Evolutionary conservation across 352 stramenopile species (phyloP), one percentile per base, ranked within the genome.

Genomic region (Globisporangium perplexum): DNA sequence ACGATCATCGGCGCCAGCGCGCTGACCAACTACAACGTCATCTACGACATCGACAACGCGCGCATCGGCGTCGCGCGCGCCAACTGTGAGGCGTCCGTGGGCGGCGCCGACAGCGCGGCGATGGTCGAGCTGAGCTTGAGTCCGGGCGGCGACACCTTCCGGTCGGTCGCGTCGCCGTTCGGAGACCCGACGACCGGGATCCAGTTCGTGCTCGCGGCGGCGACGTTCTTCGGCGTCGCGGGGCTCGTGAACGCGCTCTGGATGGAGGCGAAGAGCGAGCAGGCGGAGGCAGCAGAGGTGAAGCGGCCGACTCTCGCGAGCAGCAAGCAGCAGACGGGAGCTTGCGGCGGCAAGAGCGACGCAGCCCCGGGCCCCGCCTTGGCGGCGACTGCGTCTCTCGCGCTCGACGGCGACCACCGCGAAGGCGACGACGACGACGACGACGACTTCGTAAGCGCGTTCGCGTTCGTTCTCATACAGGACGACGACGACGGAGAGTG

Each of bases 31-130:
- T 76, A 93, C 67, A 85, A 91, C 44, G 74, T 93, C 44, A 77
- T 93, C 57, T 91, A 91, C 53, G 80, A 91, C 55, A 65, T 84
- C 11, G 78, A 88, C 45, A 89, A 87, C 33, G 56, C 77, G 28
- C 80, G 80, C 22, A 70, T 91, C 5, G 83, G 78, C 6, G 77
- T 93, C 36, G 74, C 70, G 1, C 33, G 60, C 47, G 83, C 83
- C 1, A 65, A 74, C 50, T 92, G 79, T 33, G 71, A 88, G 31
- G 50, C 49, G 3, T 48, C 47, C 1, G 24, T 42, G 30, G 24
- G 50, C 11, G 18, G 14, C 7, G 15, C 15, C 10, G 45, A n/a
- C 22, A 53, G 17, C 64, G 53, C 28, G 17, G 47, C 59, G 14
- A 60, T 66, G 38, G 68, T 79, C n/a, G 60, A 74, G 15, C 57